Evolutionary conservation across 495 filamentous ascomycete genomes (phyloP).

Genomic region (Annulohypoxylon stygium): DNA sequence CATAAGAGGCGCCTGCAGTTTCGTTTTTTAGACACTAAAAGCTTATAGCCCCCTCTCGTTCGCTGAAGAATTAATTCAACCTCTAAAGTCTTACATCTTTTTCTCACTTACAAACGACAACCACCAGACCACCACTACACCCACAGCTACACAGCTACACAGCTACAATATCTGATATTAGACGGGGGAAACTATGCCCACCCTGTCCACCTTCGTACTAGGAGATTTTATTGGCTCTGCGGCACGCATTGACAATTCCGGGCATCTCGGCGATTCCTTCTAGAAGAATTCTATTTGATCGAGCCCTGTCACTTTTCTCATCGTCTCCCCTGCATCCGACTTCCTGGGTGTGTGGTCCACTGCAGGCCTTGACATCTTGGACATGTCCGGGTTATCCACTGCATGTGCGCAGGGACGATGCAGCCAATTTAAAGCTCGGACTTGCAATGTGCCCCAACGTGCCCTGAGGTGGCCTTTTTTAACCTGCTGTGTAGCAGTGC

Average conservation of each 20-base stretch:
- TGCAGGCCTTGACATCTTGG: constrained; percentile 30
- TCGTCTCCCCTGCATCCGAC: constrained; percentile 42
- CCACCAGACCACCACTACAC: background rate
- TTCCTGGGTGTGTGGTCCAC: constrained; percentile 43
- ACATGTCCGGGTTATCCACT: constrained; percentile 26
- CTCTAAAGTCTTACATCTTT: no score
- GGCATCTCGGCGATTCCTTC: constrained; percentile 37
- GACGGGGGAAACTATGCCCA: background rate
- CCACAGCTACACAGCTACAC: background rate
- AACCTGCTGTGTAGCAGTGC: constrained; percentile 29
- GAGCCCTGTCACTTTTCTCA: constrained; percentile 29
- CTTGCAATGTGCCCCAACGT: background rate
- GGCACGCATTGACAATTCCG: constrained; percentile 35
- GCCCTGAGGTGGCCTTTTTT: background rate
- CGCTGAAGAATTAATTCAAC: constrained; percentile 2
- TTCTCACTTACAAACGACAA: constrained; percentile 16
- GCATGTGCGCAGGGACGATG: constrained; percentile 39
- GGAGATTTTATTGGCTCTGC: constrained; percentile 17
- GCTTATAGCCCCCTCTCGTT: constrained; percentile 2
- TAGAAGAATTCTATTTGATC: constrained; percentile 43
- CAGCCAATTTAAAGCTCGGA: constrained; percentile 45
- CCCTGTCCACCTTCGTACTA: constrained; percentile 7
- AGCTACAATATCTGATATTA: background rate
- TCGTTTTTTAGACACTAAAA: background rate
- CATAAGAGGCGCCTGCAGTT: constrained; percentile 7